Base-by-base conservation (phyloP, 495 filamentous ascomycete species). In the Gamarada debralockiae region DNA sequence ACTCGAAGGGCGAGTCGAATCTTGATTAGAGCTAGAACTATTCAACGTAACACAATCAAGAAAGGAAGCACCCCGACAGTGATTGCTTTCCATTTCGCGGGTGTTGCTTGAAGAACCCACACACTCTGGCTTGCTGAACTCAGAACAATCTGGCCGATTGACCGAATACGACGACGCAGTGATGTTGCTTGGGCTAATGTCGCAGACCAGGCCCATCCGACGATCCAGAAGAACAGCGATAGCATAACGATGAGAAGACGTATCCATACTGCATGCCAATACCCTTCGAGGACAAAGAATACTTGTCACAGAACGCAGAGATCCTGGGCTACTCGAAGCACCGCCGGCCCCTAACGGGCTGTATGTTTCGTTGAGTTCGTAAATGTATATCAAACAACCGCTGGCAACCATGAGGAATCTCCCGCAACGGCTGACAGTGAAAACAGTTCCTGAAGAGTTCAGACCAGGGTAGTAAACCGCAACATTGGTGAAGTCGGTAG, bases 181-280 rank as follows among this genome's bases (percentile, higher is more conserved):
- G n/a, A 38, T 14, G 27, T 49, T 36, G 22, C 47, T 20, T 5
- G 52, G 63, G 7, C 51, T 53, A 17, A 86, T 62, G 45, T 88
- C 80, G 52, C 78, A 81, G 14, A 88, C 73, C 58, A 88, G 70
- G 9, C 83, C 85, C 55, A 82, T 70, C 9, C 86, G 77, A 18
- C 78, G 81, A 31, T 77, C 72, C 10, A 89, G 59, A 15, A 89
- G 68, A 33, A 79, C 79, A 23, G 83, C 86, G 50, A 89, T 63
- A 13, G 80, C 74, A 40, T 82, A 76, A 50, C 71, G 72, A 8
- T 76, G 54, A 5, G 68, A 73, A 20, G 74, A 80, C 2, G 81
- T 81, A 63, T 89, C 84, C 70, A 90, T 82, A 41, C 78, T 78
- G 33, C 84, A 76, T 10, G 81, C 76, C 3, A 88, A 52, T 6